Evolutionary conservation across 495 filamentous ascomycete genomes (phyloP), one percentile per base, ranked within the genome.

Genomic region (Tuber umbilicatum): DNA sequence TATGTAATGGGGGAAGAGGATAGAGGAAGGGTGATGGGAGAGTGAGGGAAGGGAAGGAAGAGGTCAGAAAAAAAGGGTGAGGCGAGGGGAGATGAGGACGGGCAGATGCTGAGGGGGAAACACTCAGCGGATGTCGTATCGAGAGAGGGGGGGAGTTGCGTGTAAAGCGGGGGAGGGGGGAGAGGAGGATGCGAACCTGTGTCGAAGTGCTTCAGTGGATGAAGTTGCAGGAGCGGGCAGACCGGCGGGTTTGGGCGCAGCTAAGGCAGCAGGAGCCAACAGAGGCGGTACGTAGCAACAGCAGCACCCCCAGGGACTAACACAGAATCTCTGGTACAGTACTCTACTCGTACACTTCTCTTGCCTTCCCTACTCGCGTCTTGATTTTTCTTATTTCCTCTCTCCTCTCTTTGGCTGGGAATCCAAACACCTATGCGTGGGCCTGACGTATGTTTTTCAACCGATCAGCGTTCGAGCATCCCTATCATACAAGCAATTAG

Each of bases 371-470:
- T 64, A 27, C 55, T 64, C 5, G 12, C 55, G 55, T 64, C 50
- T 27, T 60, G n/a, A 14, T 60, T 27, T 60, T 60, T 27, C 14
- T 60, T 27, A 27, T 14, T 60, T 31, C 5, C 4, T 55, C 2
- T 23, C n/a, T 60, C 23, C 10, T 14, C 50, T 31, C 23, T 27
- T 64, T 64, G 55, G 27, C 55, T 35, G 55, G 6, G 12, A 35
- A 64, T 64, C 27, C 27, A 64, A 64, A 35, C 27, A 27, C 55
- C 27, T 27, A 27, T 64, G 27, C 55, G 55, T 64, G 55, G 55
- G 5, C 55, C 55, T 64, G 55, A 64, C 55, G 55, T 64, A 64
- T 64, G 55, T 64, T 64, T 64, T 64, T 64, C 55, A 17, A 35
- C 55, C 55, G 55, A 64, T 64, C 55, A 64, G 55, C 55, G 55